A percentile compares a stretch with the other conserved stretches of the same genome.
These are phyloP conservation scores for Cinnamomum chago DNA, from an alignment of 164 flowering plant species.

Conservation along the genomic window DNA sequence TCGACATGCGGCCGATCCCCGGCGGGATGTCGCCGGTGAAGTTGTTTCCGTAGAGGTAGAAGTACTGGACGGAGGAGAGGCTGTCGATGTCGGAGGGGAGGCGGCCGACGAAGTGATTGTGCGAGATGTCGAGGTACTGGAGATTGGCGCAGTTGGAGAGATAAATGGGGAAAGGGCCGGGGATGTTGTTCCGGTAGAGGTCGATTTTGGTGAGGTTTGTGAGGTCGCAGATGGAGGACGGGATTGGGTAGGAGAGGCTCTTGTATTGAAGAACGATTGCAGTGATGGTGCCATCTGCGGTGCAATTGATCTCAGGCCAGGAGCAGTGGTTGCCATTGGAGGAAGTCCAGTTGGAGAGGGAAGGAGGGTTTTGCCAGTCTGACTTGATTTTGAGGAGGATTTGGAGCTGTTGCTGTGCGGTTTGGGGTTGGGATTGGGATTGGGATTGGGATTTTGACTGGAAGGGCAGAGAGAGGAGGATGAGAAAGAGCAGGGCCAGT, in stretches of 20 bases:
- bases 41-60: constrained; percentile 52
- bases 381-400: constrained; percentile 31
- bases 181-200: constrained; percentile 37
- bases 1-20: constrained; percentile 35
- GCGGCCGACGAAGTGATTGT: constrained; percentile 51
- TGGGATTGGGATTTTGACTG: background rate
- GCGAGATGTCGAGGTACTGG: constrained; percentile 42
- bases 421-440: background rate
- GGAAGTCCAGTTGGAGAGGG: constrained; percentile 35
- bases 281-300: constrained; percentile 26
- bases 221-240: constrained; percentile 48
- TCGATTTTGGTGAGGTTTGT: constrained; percentile 35
- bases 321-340: constrained; percentile 29
- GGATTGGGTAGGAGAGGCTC: constrained; percentile 28
- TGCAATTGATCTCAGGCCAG: constrained; percentile 43
- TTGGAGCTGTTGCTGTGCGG: constrained; percentile 2
- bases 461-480: background rate
- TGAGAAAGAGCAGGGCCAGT: background rate
- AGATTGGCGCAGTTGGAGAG: constrained; percentile 58
- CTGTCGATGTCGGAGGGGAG: constrained; percentile 53
- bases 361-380: constrained; percentile 22
- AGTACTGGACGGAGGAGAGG: constrained; percentile 26
- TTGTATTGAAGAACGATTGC: constrained; percentile 19
- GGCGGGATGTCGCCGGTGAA: constrained; percentile 71
- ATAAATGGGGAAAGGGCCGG: constrained; percentile 52